Percentiles rank a stretch among this genome's conserved stretches.
These are phyloP conservation scores for Monosporascus sp. DNA, from an alignment of 2,329 filamentous ascomycete genomes.

Conservation along the genomic window DNA sequence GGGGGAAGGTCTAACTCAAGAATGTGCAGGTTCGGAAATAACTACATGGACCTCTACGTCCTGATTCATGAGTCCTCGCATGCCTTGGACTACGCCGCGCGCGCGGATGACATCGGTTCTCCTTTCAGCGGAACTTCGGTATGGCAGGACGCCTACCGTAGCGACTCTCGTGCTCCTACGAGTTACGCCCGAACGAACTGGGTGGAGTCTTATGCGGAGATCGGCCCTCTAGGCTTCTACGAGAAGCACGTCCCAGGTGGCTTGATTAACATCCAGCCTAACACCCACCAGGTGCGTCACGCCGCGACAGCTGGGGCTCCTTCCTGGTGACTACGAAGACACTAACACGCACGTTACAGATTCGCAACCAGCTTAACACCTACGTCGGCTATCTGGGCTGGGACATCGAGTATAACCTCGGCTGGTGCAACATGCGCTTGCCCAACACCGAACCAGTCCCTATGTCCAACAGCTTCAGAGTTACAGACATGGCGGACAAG, in stretches of 20 bases:
- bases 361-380: neutral
- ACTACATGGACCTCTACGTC: conserved; percentile 1
- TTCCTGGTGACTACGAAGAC: neutral
- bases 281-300: conserved; percentile 13
- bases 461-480: neutral
- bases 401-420: neutral
- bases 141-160: conserved; percentile 16
- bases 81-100: conserved; percentile 12
- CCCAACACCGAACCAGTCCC: neutral
- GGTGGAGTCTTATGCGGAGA: conserved; percentile 22
- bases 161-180: conserved; percentile 11
- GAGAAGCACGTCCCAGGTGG: conserved; percentile 22
- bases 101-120: conserved; percentile 8
- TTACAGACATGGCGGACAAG: neutral
- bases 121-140: conserved; percentile 9
- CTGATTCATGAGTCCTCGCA: conserved; percentile 17
- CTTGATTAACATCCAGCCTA: conserved; percentile 15
- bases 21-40: conserved; percentile 1
- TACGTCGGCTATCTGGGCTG: neutral
- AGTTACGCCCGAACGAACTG: conserved; percentile 15
- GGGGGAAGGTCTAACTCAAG: no score
- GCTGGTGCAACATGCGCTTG: neutral
- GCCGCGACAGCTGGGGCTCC: neutral
- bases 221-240: conserved; percentile 16
- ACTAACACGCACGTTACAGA: neutral